Evolutionary conservation across 768 basidiomycete genomes (phyloP), one percentile per base, ranked within the genome.

Genomic region (Lyophyllum shimeji): DNA sequence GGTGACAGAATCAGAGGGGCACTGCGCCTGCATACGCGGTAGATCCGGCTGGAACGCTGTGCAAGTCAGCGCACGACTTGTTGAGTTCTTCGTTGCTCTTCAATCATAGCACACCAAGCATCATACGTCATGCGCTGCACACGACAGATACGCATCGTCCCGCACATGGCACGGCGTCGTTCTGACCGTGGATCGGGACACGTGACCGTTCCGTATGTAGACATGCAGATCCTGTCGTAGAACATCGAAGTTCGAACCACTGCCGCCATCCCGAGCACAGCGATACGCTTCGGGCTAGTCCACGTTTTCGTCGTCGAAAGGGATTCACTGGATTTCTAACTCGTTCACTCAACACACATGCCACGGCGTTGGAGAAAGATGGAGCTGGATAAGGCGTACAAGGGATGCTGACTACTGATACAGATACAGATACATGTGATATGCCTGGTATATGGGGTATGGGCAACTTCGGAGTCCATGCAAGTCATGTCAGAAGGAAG

Each of bases 371-470:
- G 29, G 9, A 6, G 17, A 27, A 44, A 21, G 23, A 21, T n/a
- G 21, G 21, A 44, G 20, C 4, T 2, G 20, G 17, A 23, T 1
- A 23, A 50, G 27, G 29, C 29, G 29, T 21, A 20, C 27, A 21
- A 21, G 11, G 31, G 20, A n/a, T 17, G n/a, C n/a, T n/a, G 24
- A 39, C 34, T 25, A 50, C 21, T 17, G 34, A 50, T 50, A 43
- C 25, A 50, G 33, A 37, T 50, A 15, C n/a, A n/a, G 29, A 29
- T 29, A 29, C 29, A 29, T 15, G 29, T 15, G 23, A 1, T 48
- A 34, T 47, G 17, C 29, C 17, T 34, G 49, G 49, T 50, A 50
- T 31, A 17, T 50, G 39, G n/a, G 49, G 39, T 50, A 50, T 50
- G 17, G 39, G 31, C 17, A 23, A 37, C 20, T 20, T 37, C 33